A percentile compares a stretch with the other conserved stretches of the same genome.
Conservation (phyloP, 1,284 basidiomycete genomes). For the Fomes fomentarius region DNA sequence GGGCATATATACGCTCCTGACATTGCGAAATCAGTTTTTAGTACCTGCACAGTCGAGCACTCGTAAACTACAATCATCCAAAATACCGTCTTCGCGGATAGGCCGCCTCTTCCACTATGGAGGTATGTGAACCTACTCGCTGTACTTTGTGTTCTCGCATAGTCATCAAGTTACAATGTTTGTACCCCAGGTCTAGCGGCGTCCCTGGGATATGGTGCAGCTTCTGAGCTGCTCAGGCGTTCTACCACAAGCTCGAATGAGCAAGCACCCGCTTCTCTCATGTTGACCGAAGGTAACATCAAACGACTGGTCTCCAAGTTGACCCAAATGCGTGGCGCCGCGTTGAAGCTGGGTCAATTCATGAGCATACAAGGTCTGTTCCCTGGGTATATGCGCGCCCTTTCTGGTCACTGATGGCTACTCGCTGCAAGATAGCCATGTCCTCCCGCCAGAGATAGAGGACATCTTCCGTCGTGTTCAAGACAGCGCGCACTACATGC, state of each 20-base stretch:
- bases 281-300: slow-evolving; percentile 91
- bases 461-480: slow-evolving; percentile 90
- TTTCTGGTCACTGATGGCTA: background rate
- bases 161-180: background rate
- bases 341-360: slow-evolving; percentile 96
- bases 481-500: slow-evolving; percentile 98
- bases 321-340: slow-evolving; percentile 94
- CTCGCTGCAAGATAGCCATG: slow-evolving; percentile 70
- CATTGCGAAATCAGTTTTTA: background rate
- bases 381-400: background rate
- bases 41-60: slow-evolving; percentile 17
- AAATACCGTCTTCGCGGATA: slow-evolving; percentile 86
- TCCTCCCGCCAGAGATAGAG: slow-evolving; percentile 89
- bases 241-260: slow-evolving; percentile 29
- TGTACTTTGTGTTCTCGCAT: background rate
- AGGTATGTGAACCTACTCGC: too few species aligned
- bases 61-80: slow-evolving; percentile 73
- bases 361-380: slow-evolving; percentile 91
- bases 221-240: slow-evolving; percentile 46
- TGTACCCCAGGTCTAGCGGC: slow-evolving; percentile 63
- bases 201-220: slow-evolving; percentile 72
- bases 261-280: slow-evolving; percentile 51
- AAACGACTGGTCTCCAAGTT: slow-evolving; percentile 90
- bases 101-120: slow-evolving; percentile 93
- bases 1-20: background rate